Base-by-base conservation (phyloP, 805 yeast genomes). In the Wickerhamiella occidentalis region DNA sequence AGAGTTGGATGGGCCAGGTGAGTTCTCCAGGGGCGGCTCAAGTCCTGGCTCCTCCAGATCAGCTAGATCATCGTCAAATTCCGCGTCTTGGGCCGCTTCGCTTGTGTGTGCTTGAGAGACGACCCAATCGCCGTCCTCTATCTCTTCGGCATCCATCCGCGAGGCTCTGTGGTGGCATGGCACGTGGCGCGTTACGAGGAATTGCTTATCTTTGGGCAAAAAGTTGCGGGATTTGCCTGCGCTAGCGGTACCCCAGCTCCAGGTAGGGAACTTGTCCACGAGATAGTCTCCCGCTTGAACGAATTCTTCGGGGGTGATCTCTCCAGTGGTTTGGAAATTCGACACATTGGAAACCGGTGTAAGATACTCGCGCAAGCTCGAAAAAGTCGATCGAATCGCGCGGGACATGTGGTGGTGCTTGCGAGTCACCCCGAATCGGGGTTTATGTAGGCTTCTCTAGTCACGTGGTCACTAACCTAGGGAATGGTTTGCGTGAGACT, bases 261-360 rank as follows among this genome's bases (percentile, higher is more conserved):
- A 92, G 0, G 97, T 92, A 2, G 98, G 97, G 63, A 92, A 92
- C 70, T 82, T 85, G 65, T 79, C 80, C 28, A 81, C 88, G 51
- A 92, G 68, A 64, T 86, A 92, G 64, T 92, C 96, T 19, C 98
- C 98, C 2, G 98, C 96, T 49, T 70, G 71, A 8, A 87, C 90
- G 67, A 92, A 92, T 64, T 92, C 98, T 48, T 85, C 95, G 1
- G 98, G 98, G 1, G 95, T 85, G 47, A 92, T 80, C 63, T 90
- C 92, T 3, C 98, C 98, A 0, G 96, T 84, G 45, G 73, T 67
- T 49, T 78, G 72, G 68, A 87, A 92, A 15, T 92, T 85, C 22
- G 96, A 87, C n/a, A 70, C 76, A 64, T 88, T 85, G 40, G 81
- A 75, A 2, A 90, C 80, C 1, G 98, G 98, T 2, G 98, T 90